phyloP scores from a whole-genome alignment of 176 grass and related monocot species.

The Eragrostis curvula region DNA sequence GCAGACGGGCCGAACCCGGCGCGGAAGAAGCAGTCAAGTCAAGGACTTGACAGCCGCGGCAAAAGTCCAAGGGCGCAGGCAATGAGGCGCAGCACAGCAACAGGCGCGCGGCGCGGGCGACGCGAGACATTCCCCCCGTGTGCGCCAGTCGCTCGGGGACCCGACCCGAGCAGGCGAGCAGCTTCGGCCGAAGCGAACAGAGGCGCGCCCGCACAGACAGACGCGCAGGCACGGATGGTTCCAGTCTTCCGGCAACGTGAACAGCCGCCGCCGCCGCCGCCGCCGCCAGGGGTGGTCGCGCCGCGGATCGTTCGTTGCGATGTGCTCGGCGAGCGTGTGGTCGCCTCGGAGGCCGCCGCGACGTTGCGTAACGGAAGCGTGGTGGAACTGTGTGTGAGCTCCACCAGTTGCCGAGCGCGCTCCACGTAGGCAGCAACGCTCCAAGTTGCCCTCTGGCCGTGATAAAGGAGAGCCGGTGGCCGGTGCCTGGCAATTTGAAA shows the following conservation, averaged over 20 bases:
- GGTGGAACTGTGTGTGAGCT: too few species aligned
- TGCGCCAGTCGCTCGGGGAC: neutral
- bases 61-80: conserved; percentile 21
- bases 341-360: neutral
- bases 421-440: too few species aligned
- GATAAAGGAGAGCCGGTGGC: too few species aligned
- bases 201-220: too few species aligned
- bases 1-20: neutral
- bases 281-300: neutral
- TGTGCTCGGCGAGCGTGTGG: neutral
- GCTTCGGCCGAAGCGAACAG: conserved; percentile 19
- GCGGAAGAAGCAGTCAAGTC: conserved; percentile 20
- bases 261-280: too few species aligned
- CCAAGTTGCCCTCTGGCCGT: too few species aligned
- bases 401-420: too few species aligned
- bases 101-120: neutral
- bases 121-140: conserved; percentile 18
- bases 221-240: neutral
- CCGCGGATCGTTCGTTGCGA: neutral
- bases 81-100: neutral
- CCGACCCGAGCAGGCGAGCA: neutral
- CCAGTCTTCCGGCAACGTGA: too few species aligned
- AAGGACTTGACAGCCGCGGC: neutral
- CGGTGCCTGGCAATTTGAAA: too few species aligned
- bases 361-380: too few species aligned